phyloP scores from a whole-genome alignment of 2,329 filamentous ascomycete species.

The Cercospora zeina region DNA sequence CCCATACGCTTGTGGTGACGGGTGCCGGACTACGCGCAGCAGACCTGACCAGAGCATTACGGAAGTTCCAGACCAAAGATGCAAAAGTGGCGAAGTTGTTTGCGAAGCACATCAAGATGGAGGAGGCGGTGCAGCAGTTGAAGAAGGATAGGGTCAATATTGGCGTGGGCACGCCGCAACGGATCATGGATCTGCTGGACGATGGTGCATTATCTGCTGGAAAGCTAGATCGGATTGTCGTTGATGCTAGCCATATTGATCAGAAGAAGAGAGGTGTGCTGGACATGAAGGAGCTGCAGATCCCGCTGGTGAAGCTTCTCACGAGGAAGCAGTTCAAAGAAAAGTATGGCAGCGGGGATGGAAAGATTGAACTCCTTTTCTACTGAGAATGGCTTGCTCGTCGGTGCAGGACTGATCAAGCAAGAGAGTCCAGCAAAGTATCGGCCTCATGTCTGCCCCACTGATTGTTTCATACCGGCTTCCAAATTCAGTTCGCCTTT shows the following conservation, averaged over 20 bases:
- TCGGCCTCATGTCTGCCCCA: neutral
- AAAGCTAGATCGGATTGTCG: slow-evolving; percentile 73
- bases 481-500: neutral
- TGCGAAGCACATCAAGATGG: slow-evolving; percentile 95
- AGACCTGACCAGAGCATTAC: slow-evolving; percentile 73
- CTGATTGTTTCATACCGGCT: neutral
- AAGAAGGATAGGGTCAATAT: slow-evolving; percentile 71
- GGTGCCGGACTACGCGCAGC: slow-evolving; percentile 82
- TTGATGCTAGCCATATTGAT: slow-evolving; percentile 92
- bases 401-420: neutral
- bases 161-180: slow-evolving; percentile 83
- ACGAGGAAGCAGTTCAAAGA: slow-evolving; percentile 69
- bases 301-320: slow-evolving; percentile 75
- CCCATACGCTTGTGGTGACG: slow-evolving; percentile 85
- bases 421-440: neutral
- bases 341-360: slow-evolving; percentile 58
- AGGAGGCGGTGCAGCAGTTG: slow-evolving; percentile 78
- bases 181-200: slow-evolving; percentile 78
- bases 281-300: slow-evolving; percentile 91
- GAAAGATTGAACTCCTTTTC: slow-evolving; percentile 62
- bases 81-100: slow-evolving; percentile 86
- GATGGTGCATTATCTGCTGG: slow-evolving; percentile 71
- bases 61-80: slow-evolving; percentile 77
- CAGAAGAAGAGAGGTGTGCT: slow-evolving; percentile 90
- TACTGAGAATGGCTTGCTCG: slow-evolving; percentile 49